Evolutionary conservation across 2,329 filamentous ascomycete species (phyloP).

Genomic region (Stylonectria norvegica): DNA sequence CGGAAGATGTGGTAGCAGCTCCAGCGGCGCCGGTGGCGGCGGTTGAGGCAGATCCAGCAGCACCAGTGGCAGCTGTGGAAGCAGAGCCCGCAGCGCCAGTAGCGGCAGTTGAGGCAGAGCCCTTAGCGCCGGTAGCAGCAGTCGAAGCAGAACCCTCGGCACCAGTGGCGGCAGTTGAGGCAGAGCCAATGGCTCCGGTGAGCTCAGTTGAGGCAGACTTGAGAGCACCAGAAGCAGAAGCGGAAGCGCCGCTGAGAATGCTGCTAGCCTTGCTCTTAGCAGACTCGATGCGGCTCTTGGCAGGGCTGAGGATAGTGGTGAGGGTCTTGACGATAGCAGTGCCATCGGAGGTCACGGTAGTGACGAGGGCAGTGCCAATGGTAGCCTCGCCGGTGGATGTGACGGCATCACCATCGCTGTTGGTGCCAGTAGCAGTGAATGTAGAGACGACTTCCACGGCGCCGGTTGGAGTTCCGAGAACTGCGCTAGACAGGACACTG

Average conservation of each 20-base stretch:
- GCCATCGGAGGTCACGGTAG: constrained; percentile 15
- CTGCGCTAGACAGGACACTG: constrained; percentile 26
- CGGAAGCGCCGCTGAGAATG: constrained; percentile 18
- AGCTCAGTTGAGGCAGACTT: constrained; percentile 17
- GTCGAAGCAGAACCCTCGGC: constrained; percentile 17
- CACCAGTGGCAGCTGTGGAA: constrained; percentile 21
- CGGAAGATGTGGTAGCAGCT: constrained; percentile 17
- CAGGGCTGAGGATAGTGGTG: constrained; percentile 27
- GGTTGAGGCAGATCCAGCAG: constrained; percentile 20
- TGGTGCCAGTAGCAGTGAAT: constrained; percentile 11
- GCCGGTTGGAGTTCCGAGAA: constrained; percentile 16
- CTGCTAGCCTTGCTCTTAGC: constrained; percentile 18
- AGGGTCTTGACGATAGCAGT: constrained; percentile 25
- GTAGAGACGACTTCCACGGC: constrained; percentile 12
- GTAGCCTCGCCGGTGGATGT: constrained; percentile 16
- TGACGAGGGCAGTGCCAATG: constrained; percentile 9
- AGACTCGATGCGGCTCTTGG: constrained; percentile 20
- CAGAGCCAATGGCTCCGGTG: constrained; percentile 5
- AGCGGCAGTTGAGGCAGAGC: constrained; percentile 8
- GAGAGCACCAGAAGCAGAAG: constrained; percentile 17
- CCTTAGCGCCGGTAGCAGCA: constrained; percentile 10
- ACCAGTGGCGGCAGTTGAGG: neutral
- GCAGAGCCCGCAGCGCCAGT: constrained; percentile 7
- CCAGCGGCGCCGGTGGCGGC: constrained; percentile 20
- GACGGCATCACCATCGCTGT: constrained; percentile 12